Base-by-base conservation (phyloP, 768 basidiomycete species). In the Dictyophora rubrovolvata region DNA sequence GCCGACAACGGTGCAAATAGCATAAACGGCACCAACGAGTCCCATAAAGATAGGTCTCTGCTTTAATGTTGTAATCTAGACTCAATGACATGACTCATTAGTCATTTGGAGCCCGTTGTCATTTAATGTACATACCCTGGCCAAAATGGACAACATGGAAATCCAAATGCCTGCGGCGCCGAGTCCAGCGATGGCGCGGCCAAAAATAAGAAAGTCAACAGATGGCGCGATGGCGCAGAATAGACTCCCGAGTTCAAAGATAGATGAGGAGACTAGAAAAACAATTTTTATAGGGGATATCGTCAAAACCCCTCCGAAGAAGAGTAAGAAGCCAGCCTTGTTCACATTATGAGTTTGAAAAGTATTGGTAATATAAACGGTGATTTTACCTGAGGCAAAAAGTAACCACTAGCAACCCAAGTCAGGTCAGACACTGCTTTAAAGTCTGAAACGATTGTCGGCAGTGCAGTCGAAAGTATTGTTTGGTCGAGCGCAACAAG, bases 231-330 rank as follows among this genome's bases (percentile, higher is more conserved):
- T 51, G 9, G 55, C 62, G 46, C 62, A 63, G 17, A 63, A 53
- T 1, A 63, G 46, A 46, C 61, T 62, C 8, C 62, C 62, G 12
- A 63, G 16, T 46, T 63, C 62, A 47, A 63, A 63, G 7, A 62
- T 51, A n/a, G 50, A 20, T 17, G 61, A 54, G n/a, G 61, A 61
- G 4, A 53, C 37, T 17, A 63, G 60, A 23, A 63, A 69, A 18
- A 69, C 69, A 52, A 54, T 65, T 59, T 74, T 74, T 8, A 69
- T 69, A 2, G 70, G 62, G 35, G 61, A 63, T 52, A 73, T 66
- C 9, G 63, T 66, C 9, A 71, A 58, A n/a, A 71, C 18, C 47
- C 69, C 69, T 20, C 70, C 72, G 55, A 63, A 66, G 35, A 65
- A 59, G 48, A 71, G 62, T 46, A 72, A 48, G 56, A 69, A 64